Conservation (phyloP, 768 basidiomycete species). For the Naganishia friedmannii region DNA sequence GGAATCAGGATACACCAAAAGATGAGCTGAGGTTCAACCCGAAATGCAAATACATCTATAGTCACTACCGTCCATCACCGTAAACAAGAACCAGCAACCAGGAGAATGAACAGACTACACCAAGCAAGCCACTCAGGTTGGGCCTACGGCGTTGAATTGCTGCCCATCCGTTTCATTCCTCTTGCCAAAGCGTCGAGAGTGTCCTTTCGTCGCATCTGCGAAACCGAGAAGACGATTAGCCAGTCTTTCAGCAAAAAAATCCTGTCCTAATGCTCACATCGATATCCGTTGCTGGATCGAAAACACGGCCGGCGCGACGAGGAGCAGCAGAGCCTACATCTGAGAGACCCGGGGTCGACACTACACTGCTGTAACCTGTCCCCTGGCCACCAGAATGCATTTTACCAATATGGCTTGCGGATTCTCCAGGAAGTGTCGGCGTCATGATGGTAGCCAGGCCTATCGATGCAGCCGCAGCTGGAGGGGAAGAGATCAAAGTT, state of each 20-base stretch:
- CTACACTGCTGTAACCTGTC: background rate
- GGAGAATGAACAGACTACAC: background rate
- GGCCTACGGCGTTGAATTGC: slow-evolving; percentile 1
- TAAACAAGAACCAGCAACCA: background rate
- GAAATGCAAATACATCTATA: no score
- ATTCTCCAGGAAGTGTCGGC: background rate
- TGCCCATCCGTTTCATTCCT: slow-evolving; percentile 23
- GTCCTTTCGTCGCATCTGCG: slow-evolving; percentile 21
- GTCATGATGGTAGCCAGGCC: slow-evolving; percentile 10
- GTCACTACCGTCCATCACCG: background rate
- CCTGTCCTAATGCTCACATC: background rate
- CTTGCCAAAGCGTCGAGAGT: slow-evolving; percentile 20
- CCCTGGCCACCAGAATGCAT: background rate
- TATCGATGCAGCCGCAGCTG: background rate
- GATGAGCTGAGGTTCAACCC: no score
- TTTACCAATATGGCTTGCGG: background rate
- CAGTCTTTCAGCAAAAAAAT: background rate
- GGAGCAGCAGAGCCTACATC: background rate
- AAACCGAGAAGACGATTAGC: no score
- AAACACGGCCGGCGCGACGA: slow-evolving; percentile 18
- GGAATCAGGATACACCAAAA: no score
- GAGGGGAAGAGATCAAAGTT: slow-evolving; percentile 17
- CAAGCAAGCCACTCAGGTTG: no score
- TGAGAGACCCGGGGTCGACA: background rate
- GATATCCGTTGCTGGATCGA: slow-evolving; percentile 22